Conservation (phyloP, 192 early-diverging fungal genomes). For the Coemansia sp. region DNA sequence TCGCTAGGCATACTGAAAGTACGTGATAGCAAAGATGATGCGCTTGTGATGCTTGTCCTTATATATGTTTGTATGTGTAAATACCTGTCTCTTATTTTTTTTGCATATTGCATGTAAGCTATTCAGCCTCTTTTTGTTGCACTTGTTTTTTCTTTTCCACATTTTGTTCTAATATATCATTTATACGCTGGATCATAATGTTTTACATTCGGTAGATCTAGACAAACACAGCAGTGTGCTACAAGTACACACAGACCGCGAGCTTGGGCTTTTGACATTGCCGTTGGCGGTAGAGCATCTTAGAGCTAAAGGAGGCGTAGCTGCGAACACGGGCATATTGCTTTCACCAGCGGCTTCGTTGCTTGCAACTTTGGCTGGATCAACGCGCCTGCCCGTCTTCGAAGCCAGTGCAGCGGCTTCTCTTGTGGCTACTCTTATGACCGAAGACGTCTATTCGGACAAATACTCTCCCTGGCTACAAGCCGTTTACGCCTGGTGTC, state of each 20-base stretch:
- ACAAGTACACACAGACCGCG: neutral
- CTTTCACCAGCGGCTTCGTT: neutral
- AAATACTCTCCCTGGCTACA: constrained; percentile 25
- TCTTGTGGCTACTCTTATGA: constrained; percentile 16
- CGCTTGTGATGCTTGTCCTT: neutral
- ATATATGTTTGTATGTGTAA: constrained; percentile 1
- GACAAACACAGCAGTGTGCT: neutral
- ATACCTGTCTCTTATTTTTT: neutral
- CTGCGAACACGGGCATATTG: neutral
- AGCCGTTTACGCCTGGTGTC: constrained; percentile 22
- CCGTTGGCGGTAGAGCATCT: constrained; percentile 3
- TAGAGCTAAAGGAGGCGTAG: neutral
- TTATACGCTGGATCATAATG: neutral
- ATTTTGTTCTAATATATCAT: constrained; percentile 12
- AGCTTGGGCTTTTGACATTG: constrained; percentile 13
- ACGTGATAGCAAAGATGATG: constrained; percentile 25
- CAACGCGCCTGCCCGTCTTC: neutral
- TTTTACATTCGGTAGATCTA: neutral
- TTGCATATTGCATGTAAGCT: constrained; percentile 4
- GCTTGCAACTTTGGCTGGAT: neutral
- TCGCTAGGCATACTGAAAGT: constrained; percentile 53
- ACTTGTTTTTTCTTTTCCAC: neutral
- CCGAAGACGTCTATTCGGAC: constrained; percentile 14
- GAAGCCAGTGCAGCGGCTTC: constrained; percentile 10
- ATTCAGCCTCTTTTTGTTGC: neutral